Conservation (phyloP, 176 grass and related monocot genomes). For the sorghum (Sorghum bicolor) region Sorghum_bicolor_NCBIv3 NC_012872.2:61709501-61710000, state of each 20-base stretch:
- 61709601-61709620: background rate
- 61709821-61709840: background rate
- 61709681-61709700: slow-evolving; percentile 9
- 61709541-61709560: background rate
- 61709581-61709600: slow-evolving; percentile 1
- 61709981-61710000: background rate
- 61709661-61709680: slow-evolving; percentile 22
- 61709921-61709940: background rate
- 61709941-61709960: slow-evolving; percentile 24
- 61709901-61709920: slow-evolving; percentile 3
- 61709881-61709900: slow-evolving; percentile 16
- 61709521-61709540: background rate
- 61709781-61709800: background rate
- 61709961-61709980: background rate
- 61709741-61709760: slow-evolving; percentile 22
- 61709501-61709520: background rate
- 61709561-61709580: background rate
- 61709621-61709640: slow-evolving; percentile 19
- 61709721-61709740: background rate
- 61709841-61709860: background rate
- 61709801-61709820: background rate
- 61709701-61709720: background rate
- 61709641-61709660: background rate
- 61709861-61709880: background rate
- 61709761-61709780: background rate